phyloP scores from a whole-genome alignment of 495 filamentous ascomycete genomes.

The Penicillium soppii region DNA sequence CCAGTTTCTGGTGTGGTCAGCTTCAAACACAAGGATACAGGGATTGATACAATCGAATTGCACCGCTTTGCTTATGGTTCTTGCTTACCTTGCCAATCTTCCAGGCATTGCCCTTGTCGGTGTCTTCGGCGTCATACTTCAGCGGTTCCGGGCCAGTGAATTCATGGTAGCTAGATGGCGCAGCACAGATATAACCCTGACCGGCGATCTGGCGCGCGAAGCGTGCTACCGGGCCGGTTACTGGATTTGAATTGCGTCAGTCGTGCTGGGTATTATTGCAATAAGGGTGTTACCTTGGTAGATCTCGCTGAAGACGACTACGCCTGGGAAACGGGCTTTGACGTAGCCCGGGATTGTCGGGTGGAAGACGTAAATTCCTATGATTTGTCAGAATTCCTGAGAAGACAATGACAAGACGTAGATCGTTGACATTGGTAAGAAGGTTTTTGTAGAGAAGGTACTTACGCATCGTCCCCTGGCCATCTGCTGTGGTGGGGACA shows the following conservation, averaged over 20 bases:
- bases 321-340: slow-evolving; percentile 85
- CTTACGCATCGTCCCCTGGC: slow-evolving; percentile 61
- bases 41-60: background rate
- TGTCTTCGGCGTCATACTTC: slow-evolving; percentile 83
- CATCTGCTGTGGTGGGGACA: slow-evolving; percentile 65
- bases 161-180: slow-evolving; percentile 89
- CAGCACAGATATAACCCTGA: slow-evolving; percentile 91
- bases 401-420: no score
- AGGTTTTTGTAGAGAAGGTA: slow-evolving; percentile 1
- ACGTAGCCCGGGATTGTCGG: slow-evolving; percentile 82
- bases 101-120: slow-evolving; percentile 81
- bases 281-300: slow-evolving; percentile 70
- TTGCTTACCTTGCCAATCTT: slow-evolving; percentile 82
- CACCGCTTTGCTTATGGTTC: background rate
- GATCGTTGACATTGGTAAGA: background rate
- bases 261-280: background rate
- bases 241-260: slow-evolving; percentile 38
- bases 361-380: slow-evolving; percentile 88
- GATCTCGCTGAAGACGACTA: slow-evolving; percentile 91
- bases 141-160: slow-evolving; percentile 84
- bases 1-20: slow-evolving; percentile 58
- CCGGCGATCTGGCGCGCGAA: slow-evolving; percentile 92
- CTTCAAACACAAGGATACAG: background rate
- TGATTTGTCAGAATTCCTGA: slow-evolving; percentile 8
- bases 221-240: slow-evolving; percentile 87